Evolutionary conservation across 768 basidiomycete species (phyloP), one percentile per base, ranked within the genome.

Genomic region (Melanogaster broomeanus): DNA sequence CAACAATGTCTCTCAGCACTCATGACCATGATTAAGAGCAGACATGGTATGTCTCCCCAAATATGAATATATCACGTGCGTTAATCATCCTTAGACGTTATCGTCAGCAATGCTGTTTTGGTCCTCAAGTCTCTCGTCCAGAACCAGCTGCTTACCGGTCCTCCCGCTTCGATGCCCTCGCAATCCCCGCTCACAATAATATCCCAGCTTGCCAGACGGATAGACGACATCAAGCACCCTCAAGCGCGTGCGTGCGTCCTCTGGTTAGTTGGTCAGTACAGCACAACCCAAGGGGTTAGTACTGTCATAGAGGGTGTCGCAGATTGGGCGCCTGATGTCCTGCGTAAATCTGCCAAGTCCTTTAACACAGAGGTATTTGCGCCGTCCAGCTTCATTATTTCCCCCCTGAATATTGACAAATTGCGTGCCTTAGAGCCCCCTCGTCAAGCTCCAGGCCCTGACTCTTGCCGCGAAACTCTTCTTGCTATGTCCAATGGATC

Each of bases 221-320:
- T 96, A 41, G 90, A 93, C 42, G 85, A 84, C 45, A 90, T 98
- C 45, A 79, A 74, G 7, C 90, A 94, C 59, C 75, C 85, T 1
- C 80, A 84, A 60, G 93, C 95, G 1, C 75, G 91, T 27, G 93
- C 95, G 0, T 93, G 90, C 58, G 84, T 98, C 1, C 72, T 93
- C 22, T 97, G 96, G 93, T 81, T 98, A 1, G 93, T 93, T 0
- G 95, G 96, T 0, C 93, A 97, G 66, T 92, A 92, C 63, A 82
- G 88, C 16, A 77, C 77, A 13, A 66, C 69, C 6, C 62, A 66
- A 16, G 71, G 70, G 35, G 62, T 60, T 22, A 42, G 42, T 10
- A 56, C 68, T 16, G 68, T 74, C 1, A 74, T 81, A 2, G 79
- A 82, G 45, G 85, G 84, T 15, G 69, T 93, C 8, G 83, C 75